Evolutionary conservation across 2,329 filamentous ascomycete species (phyloP), one percentile per base, ranked within the genome.

Genomic region (Apiospora kogelbergensis): DNA sequence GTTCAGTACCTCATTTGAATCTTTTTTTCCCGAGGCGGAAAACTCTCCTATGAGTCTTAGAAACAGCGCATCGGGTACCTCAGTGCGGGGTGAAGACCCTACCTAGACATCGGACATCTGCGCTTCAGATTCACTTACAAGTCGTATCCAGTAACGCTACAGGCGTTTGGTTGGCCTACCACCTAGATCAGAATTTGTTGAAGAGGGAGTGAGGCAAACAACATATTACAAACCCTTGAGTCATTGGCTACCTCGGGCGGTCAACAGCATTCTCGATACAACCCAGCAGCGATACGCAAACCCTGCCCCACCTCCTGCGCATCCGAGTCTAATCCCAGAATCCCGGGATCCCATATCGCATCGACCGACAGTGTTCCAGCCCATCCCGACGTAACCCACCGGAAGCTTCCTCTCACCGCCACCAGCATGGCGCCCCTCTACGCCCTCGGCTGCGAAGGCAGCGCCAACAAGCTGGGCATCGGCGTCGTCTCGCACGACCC

Each of bases 401-500:
- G 48, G 17, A 15, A 42, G 5, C 30, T 30, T 30, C 53, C 20
- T n/a, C 53, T 30, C 33, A 33, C n/a, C 41, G 40, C 40, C 40
- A 68, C 76, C 73, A 76, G 81, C 76, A 57, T 57, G 48, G 48
- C 48, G 74, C 80, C 82, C 69, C 85, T 85, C 76, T 84, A 89
- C 72, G 85, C 87, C 74, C 81, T 90, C 72, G 88, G 88, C 72
- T 88, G 85, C 78, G 96, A 99, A 85, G 95, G 96, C 80, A 97
- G 94, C 69, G 96, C 96, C 81, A 99, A 99, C 86, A 99, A 99
- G 83, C 90, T 99, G 67, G 96, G 95, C 74, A 91, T 98, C 69
- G 96, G 96, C 77, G 85, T 99, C 69, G 97, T 99, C 79, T 88
- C 90, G 30, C 96, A 98, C 84, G 86, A 90, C 68, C 81, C 75